Evolutionary conservation across 2,329 filamentous ascomycete genomes (phyloP).

Genomic region (Cladobotryum protrusum): DNA sequence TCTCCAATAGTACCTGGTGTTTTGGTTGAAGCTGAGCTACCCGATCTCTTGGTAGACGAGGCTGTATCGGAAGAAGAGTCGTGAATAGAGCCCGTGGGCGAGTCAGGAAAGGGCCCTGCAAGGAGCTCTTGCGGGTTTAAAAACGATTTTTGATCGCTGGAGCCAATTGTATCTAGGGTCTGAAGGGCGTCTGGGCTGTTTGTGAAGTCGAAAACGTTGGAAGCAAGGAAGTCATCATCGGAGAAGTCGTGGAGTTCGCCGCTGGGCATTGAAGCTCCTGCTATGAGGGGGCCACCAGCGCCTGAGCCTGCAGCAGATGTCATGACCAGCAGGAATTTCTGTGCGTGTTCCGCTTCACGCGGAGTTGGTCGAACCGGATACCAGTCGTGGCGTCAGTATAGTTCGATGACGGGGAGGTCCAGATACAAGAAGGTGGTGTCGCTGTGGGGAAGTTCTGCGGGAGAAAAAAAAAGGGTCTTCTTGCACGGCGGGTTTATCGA

Average conservation of each 20-base stretch:
- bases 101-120: constrained; percentile 35
- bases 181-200: constrained; percentile 33
- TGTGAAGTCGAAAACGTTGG: constrained; percentile 30
- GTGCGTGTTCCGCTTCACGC: constrained; percentile 16
- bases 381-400: not conserved
- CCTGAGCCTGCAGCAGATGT: constrained; percentile 26
- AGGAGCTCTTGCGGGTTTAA: constrained; percentile 29
- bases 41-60: constrained; percentile 40
- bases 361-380: constrained; percentile 1
- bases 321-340: constrained; percentile 27
- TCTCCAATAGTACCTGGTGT: constrained; percentile 36
- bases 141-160: constrained; percentile 25
- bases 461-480: no score
- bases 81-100: constrained; percentile 36
- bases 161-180: constrained; percentile 25
- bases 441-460: no score
- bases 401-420: not conserved
- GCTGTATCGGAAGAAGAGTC: constrained; percentile 50
- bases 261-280: constrained; percentile 30
- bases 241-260: constrained; percentile 33
- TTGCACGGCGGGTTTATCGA: no score
- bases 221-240: constrained; percentile 30
- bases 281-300: constrained; percentile 33
- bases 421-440: not conserved
- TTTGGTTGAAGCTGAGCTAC: constrained; percentile 41